Conservation (phyloP, 2,329 filamentous ascomycete genomes). For the Chrysosphaeria jannelii region DNA sequence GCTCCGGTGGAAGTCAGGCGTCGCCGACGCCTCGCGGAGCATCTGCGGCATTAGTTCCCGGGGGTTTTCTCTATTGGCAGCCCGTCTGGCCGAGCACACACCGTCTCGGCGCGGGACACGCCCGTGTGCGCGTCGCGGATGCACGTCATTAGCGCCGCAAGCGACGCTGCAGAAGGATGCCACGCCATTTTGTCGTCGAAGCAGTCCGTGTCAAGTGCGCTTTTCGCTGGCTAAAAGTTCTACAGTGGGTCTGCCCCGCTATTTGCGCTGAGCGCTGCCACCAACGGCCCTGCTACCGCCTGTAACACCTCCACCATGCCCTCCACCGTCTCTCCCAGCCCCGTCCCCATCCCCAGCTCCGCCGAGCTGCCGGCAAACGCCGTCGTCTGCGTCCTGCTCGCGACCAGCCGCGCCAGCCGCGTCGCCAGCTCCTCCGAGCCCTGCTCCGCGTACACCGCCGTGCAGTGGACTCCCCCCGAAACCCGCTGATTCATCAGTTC, state of each 20-base stretch:
- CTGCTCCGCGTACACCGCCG: slow-evolving; percentile 47
- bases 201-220: no score
- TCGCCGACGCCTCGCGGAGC: slow-evolving; percentile 65
- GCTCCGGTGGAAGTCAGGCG: slow-evolving; percentile 92
- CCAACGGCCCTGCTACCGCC: slow-evolving; percentile 38
- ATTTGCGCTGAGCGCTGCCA: slow-evolving; percentile 19
- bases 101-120: no score
- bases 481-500: no score
- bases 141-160: slow-evolving; percentile 68
- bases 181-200: slow-evolving; percentile 60
- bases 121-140: slow-evolving; percentile 79
- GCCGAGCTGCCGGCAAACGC: slow-evolving; percentile 83
- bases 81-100: no score
- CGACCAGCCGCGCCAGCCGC: slow-evolving; percentile 55
- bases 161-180: slow-evolving; percentile 66
- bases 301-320: slow-evolving; percentile 83
- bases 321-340: slow-evolving; percentile 54
- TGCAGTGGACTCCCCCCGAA: slow-evolving; percentile 15
- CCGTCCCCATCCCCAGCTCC: slow-evolving; percentile 39
- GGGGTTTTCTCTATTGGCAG: no score
- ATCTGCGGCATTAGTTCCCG: no score
- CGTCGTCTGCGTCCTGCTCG: slow-evolving; percentile 38
- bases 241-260: slow-evolving; percentile 4
- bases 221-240: no score
- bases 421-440: slow-evolving; percentile 64